Evolutionary conservation across 129 eudicot species (phyloP).

Genomic region (Cynara cardunculus): DNA sequence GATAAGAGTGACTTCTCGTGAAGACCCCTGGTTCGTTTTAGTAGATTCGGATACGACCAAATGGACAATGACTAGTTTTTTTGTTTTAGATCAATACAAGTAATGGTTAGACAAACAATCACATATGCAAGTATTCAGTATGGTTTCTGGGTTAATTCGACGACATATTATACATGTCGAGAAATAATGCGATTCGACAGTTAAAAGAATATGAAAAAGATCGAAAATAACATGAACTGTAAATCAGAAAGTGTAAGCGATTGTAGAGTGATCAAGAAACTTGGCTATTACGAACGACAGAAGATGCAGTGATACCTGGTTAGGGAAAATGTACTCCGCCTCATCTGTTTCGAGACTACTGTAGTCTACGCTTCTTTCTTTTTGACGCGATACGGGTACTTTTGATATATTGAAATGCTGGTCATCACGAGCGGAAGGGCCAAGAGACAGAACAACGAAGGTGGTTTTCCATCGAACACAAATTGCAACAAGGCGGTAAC

Average conservation of each 20-base stretch:
- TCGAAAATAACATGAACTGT: background rate
- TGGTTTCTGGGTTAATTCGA: background rate
- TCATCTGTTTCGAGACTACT: background rate
- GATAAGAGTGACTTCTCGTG: background rate
- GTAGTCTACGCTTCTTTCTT: slow-evolving; percentile 61
- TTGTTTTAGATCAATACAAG: background rate
- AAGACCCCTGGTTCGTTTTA: background rate
- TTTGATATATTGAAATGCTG: slow-evolving; percentile 89
- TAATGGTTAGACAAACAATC: background rate
- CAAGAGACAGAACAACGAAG: slow-evolving; percentile 71
- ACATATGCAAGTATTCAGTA: background rate
- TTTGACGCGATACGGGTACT: slow-evolving; percentile 73
- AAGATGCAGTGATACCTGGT: slow-evolving; percentile 1
- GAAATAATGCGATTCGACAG: background rate
- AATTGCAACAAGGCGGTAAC: slow-evolving; percentile 90
- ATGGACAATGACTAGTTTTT: background rate
- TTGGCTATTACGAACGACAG: background rate
- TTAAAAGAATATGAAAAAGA: background rate
- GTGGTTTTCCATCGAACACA: slow-evolving; percentile 87
- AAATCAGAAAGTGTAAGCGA: background rate
- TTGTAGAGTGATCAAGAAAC: background rate
- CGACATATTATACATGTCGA: background rate
- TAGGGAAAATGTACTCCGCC: background rate
- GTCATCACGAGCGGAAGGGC: slow-evolving; percentile 81
- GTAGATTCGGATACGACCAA: background rate